Base-by-base conservation (phyloP, 306 rosid genomes). In the Purshia tridentata region DNA sequence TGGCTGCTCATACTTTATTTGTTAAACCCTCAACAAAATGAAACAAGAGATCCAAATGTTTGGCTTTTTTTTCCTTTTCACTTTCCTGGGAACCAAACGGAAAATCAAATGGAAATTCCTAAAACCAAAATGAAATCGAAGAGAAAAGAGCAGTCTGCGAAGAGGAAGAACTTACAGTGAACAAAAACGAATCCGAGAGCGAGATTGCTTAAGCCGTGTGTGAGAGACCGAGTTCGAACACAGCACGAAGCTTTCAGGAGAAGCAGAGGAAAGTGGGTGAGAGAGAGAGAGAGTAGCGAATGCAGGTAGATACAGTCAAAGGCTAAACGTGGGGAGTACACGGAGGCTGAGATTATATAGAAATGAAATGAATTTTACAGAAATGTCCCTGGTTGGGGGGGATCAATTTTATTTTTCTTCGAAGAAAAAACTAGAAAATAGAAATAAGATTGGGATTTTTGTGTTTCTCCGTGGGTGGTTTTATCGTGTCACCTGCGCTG, bases 321-420 rank as follows among this genome's bases (percentile, higher is more conserved):
- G 82, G 55, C 77, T 77, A 82, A 73, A 78, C 89, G 78, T 67
- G 78, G 70, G 15, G 65, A 69, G 53, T 48, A 87, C 80, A 80
- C 84, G 82, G 76, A 78, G 68, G 81, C 64, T 75, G 73, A 85
- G 85, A 78, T 84, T 89, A 91, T 85, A 89, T 86, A 91, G 96
- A 85, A 60, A 29, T 7, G 0, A 69, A 45, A 68, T 78, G 86
- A n/a, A n/a, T n/a, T n/a, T n/a, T 88, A 87, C 96, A 63, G 18
- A 80, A 74, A 81, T 85, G 67, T 82, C 96, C 96, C 86, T 56
- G 65, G 44, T 59, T 68, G 47, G 74, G 65, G 74, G 47, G 49
- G 19, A 64, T 56, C 47, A 62, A 37, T 18, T 47, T 14, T 1
- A 3, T 44, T 20, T 44, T 57, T 14, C 7, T 29, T 7, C 8